Conservation (phyloP, 768 basidiomycete species). For the Pleurotus ostreatus region DNA sequence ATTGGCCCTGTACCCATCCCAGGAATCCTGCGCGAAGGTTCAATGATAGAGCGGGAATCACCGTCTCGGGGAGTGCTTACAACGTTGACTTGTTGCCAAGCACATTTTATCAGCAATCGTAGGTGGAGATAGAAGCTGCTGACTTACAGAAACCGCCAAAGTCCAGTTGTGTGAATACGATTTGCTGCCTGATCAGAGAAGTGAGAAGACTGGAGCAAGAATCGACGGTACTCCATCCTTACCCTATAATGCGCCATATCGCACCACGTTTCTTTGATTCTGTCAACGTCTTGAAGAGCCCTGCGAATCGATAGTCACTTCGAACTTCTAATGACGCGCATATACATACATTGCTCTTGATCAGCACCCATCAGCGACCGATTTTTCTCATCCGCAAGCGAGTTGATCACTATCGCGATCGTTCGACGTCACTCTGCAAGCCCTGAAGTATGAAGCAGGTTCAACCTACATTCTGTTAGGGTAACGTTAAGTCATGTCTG, state of each 20-base stretch:
- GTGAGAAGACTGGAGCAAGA: not conserved
- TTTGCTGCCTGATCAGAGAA: constrained; percentile 39
- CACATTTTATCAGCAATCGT: too few species aligned
- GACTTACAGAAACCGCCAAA: constrained; percentile 31
- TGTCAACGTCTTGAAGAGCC: constrained; percentile 44
- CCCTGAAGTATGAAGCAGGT: not conserved
- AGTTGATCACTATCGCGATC: constrained; percentile 34
- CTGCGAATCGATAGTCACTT: constrained; percentile 19
- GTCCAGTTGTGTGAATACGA: constrained; percentile 49
- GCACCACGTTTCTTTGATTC: constrained; percentile 43
- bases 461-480: constrained; percentile 7
- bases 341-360: constrained; percentile 46
- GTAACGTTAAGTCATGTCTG: not conserved
- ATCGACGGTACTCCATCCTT: constrained; percentile 15
- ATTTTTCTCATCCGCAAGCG: constrained; percentile 34
- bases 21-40: constrained; percentile 38
- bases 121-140: too few species aligned
- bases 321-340: not conserved
- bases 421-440: constrained; percentile 9
- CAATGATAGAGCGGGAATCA: too few species aligned
- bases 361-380: constrained; percentile 52
- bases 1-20: constrained; percentile 57
- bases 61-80: constrained; percentile 14
- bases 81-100: constrained; percentile 16
- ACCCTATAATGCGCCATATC: constrained; percentile 34